Evolutionary conservation across 2,329 filamentous ascomycete genomes (phyloP).

Genomic region (Monilinia vaccinii-corymbosi): DNA sequence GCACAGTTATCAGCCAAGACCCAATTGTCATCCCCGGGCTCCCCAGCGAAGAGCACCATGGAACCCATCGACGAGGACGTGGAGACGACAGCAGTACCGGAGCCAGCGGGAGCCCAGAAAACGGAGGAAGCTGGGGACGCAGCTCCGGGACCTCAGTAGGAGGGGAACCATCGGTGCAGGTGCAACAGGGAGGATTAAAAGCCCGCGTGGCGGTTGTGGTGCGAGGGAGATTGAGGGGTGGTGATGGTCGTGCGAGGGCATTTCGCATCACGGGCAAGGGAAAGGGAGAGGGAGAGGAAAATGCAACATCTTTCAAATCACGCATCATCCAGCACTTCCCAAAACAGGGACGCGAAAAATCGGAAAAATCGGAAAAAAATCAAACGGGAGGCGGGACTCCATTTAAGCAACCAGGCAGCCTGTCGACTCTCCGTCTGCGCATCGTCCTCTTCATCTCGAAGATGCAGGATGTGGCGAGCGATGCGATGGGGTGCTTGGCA

Average conservation of each 20-base stretch:
- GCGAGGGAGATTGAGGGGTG: not conserved
- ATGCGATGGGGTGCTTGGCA: not conserved
- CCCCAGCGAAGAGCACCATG: not conserved
- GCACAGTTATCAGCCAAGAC: not conserved
- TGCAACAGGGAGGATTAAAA: not conserved
- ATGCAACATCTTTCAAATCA: no score
- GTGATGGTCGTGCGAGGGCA: no score
- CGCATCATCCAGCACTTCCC: no score
- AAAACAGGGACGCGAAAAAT: no score
- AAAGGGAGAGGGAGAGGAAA: not conserved
- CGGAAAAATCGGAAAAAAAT: not conserved
- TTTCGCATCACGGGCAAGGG: no score
- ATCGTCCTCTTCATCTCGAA: not conserved
- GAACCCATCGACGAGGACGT: not conserved
- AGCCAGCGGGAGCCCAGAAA: not conserved
- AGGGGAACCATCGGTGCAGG: no score
- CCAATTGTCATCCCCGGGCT: not conserved
- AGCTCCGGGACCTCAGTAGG: not conserved
- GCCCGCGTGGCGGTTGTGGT: not conserved
- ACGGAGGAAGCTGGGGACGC: not conserved
- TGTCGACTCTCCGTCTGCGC: not conserved
- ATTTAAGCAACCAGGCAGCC: not conserved
- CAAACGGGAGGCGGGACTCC: not conserved
- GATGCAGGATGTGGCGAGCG: not conserved
- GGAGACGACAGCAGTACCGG: not conserved